Base-by-base conservation (phyloP, 2,329 filamentous ascomycete species). In the Colletotrichum graminicola region DNA sequence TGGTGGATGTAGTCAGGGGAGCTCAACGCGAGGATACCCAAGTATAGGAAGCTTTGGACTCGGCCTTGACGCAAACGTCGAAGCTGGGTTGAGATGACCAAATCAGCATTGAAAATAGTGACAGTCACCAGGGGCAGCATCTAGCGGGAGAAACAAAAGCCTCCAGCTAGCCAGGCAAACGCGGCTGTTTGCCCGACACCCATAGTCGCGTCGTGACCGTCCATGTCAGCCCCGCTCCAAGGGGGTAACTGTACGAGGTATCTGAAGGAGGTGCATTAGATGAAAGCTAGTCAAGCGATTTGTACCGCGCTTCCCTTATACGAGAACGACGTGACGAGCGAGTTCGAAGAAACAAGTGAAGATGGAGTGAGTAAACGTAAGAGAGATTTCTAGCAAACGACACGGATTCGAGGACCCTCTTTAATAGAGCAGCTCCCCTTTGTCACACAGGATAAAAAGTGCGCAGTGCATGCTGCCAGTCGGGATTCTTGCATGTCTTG, bases 141-240 rank as follows among this genome's bases (percentile, higher is more conserved):
- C 49, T 71, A 73, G 12, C 61, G 55, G 52, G 71, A 71, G 21
- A 68, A 55, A 34, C 51, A 14, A 54, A 73, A 68, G 18, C 62
- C 61, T 29, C 70, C 67, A 11, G n/a, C 45, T 7, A 26, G 57
- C 5, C 64, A 21, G 29, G 54, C 43, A 36, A 16, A 45, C 16
- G 21, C n/a, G n/a, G 47, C 45, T 62, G n/a, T n/a, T 36, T 49
- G 32, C 39, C 43, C 32, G 41, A 54, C n/a, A 23, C n/a, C 23
- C 2, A 5, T 12, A 6, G 32, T 39, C 54, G 41, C 32, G 52
- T 57, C 32, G 3, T 26, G 5, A 5, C 16, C 51, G 23, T 65
- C 29, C 29, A 57, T 29, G 41, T 36, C 59, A 12, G 59, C 59
- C 59, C 59, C 45, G 51, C 59, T 32, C 23, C 23, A 8, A 21